A percentile compares a stretch with the other conserved stretches of the same genome.
Evolutionary conservation across 2,329 filamentous ascomycete species (phyloP).

Genomic region (Coniochaeta sp.): DNA sequence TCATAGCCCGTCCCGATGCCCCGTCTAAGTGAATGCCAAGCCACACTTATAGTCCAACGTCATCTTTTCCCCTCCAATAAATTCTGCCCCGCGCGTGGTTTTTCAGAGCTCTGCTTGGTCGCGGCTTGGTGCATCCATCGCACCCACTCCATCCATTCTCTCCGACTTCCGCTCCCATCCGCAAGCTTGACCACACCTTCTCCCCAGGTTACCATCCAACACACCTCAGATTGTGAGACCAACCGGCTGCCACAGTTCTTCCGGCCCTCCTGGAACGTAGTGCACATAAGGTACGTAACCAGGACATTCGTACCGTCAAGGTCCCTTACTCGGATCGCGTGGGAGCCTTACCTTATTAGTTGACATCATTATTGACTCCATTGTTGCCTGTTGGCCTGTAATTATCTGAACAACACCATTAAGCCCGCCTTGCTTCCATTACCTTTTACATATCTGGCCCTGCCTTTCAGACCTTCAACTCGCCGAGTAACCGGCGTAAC

Average conservation of each 20-base stretch:
- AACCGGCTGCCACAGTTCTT: background rate
- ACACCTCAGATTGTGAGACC: too few species aligned
- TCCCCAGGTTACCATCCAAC: too few species aligned
- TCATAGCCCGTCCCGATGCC: background rate
- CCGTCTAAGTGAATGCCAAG: background rate
- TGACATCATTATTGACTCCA: conserved; percentile 2
- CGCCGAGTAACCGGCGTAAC: background rate
- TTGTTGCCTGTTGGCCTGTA: background rate
- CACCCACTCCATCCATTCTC: background rate
- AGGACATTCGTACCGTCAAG: too few species aligned
- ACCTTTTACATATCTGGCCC: background rate
- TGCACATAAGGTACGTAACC: background rate
- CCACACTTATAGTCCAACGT: background rate
- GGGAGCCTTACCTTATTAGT: background rate
- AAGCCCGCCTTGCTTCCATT: background rate
- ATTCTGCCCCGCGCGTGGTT: conserved; percentile 1
- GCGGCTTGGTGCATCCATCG: too few species aligned
- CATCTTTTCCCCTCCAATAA: conserved; percentile 2
- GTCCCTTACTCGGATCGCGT: background rate
- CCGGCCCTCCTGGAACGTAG: background rate
- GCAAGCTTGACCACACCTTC: too few species aligned
- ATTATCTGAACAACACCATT: background rate
- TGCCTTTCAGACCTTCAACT: background rate
- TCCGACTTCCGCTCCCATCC: background rate
- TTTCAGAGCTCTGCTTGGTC: background rate